Evolutionary conservation across 2,329 filamentous ascomycete genomes (phyloP).

Genomic region (Phaeoacremonium minimum): DNA sequence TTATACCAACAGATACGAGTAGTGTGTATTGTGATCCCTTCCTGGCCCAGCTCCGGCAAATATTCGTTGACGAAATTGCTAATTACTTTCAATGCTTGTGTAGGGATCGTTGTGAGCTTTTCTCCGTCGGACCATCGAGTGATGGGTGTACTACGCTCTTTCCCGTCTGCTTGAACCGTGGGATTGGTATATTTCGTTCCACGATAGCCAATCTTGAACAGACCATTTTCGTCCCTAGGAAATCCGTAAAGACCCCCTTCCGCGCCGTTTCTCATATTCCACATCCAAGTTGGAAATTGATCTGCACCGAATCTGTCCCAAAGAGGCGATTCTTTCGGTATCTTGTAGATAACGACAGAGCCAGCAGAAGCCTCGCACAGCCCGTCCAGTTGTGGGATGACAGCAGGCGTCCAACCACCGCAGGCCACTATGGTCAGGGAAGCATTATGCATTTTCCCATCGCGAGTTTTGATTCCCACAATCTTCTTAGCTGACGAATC

Average conservation of each 20-base stretch:
- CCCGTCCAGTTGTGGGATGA: constrained; percentile 32
- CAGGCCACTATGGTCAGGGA: constrained; percentile 31
- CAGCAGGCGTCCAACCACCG: constrained; percentile 36
- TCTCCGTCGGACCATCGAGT: constrained; percentile 26
- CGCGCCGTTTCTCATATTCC: constrained; percentile 12
- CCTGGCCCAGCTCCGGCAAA: constrained; percentile 19
- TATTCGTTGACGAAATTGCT: constrained; percentile 14
- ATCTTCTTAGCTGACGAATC: constrained; percentile 17
- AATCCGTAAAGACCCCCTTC: constrained; percentile 21
- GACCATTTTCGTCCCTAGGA: constrained; percentile 15
- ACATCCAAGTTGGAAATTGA: constrained; percentile 26
- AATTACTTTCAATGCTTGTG: constrained; percentile 3
- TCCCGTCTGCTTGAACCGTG: constrained; percentile 22
- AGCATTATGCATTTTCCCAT: constrained; percentile 26
- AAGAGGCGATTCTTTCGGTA: constrained; percentile 30
- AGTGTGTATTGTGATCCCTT: constrained; percentile 18
- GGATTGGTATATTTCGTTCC: constrained; percentile 33
- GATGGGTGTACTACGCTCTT: constrained; percentile 29
- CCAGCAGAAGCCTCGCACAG: constrained; percentile 45
- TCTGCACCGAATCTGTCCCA: constrained; percentile 33
- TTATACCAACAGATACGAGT: constrained; percentile 18
- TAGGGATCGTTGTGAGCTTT: constrained; percentile 11
- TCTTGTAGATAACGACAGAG: constrained; percentile 34
- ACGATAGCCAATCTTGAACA: constrained; percentile 22
- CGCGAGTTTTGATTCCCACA: constrained; percentile 30